Evolutionary conservation across 768 basidiomycete genomes (phyloP), one percentile per base, ranked within the genome.

Genomic region (Serendipita sp.): DNA sequence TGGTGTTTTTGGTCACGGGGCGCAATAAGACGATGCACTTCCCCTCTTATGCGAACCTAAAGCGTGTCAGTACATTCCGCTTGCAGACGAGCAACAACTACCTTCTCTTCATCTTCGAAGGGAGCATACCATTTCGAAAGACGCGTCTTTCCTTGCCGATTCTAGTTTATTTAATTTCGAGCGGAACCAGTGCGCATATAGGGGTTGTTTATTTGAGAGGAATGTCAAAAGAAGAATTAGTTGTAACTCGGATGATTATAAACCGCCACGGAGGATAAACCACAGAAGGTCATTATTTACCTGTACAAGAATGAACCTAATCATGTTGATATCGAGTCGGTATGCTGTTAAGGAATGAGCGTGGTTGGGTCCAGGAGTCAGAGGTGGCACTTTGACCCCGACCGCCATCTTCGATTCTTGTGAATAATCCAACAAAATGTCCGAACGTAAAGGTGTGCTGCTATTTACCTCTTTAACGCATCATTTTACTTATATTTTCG

Each of bases 21-120:
- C 0, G 96, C 96, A 10, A 99, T 91, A 66, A 98, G 74, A 40
- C 96, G 80, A 73, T 99, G 96, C 0, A 99, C 95, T 73, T 99
- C 96, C 2, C 96, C 95, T 18, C 95, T 83, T 65, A 98, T 79
- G 63, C 94, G 83, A 65, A 95, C 90, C 92, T 95, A 69, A 2
- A 64, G 34, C 43, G 5, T 3, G 33, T 11, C 13, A 34, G 33
- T 27, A n/a, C 37, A 37, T 45, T 36, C 36, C 8, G 23, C 58
- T 44, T 50, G 48, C 44, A 18, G 44, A 13, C 44, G 48, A 5
- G n/a, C 58, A 62, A 23, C 10, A 60, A 74, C 53, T 60, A 91
- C 91, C 85, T 98, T 99, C 79, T 98, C 96, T 69, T 99, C 96
- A 71, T 99, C 96, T 69, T 97, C 94, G 69, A 93, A 98, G 1